Evolutionary conservation across 2,329 filamentous ascomycete genomes (phyloP).

Genomic region (Hirsutella thompsonii): DNA sequence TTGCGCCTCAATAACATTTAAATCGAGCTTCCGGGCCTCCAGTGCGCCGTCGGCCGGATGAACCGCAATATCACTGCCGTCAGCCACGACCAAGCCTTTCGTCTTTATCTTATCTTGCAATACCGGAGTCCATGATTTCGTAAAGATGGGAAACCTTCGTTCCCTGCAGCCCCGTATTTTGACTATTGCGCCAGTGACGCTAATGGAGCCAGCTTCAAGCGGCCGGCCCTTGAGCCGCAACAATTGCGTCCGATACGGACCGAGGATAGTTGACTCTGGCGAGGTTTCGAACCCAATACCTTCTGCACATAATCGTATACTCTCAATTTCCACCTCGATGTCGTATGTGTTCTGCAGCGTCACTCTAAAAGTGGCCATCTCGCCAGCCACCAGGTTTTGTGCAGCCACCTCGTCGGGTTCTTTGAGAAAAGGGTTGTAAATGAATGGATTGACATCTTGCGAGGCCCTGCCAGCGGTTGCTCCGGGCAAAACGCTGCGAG

Average conservation of each 20-base stretch:
- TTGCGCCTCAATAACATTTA: slow-evolving; percentile 69
- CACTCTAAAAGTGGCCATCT: slow-evolving; percentile 65
- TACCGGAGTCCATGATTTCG: slow-evolving; percentile 59
- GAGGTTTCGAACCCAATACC: slow-evolving; percentile 60
- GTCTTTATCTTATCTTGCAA: slow-evolving; percentile 63
- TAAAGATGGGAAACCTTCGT: slow-evolving; percentile 74
- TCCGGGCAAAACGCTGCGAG: slow-evolving; percentile 39
- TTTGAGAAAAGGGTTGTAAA: slow-evolving; percentile 88
- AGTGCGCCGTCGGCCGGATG: slow-evolving; percentile 25
- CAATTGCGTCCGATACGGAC: slow-evolving; percentile 72
- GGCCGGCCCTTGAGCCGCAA: slow-evolving; percentile 60
- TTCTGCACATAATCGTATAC: slow-evolving; percentile 59
- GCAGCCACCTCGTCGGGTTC: slow-evolving; percentile 43
- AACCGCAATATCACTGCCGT: slow-evolving; percentile 26
- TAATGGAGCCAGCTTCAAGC: slow-evolving; percentile 51
- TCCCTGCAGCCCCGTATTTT: slow-evolving; percentile 73
- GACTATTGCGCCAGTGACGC: slow-evolving; percentile 64
- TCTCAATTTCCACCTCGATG: slow-evolving; percentile 81
- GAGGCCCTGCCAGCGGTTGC: slow-evolving; percentile 36
- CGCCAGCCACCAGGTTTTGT: slow-evolving; percentile 66
- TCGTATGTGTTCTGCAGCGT: slow-evolving; percentile 92
- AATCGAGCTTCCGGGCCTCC: slow-evolving; percentile 38
- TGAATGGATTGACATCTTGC: slow-evolving; percentile 67
- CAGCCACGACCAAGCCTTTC: slow-evolving; percentile 51
- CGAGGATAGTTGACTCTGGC: slow-evolving; percentile 53